A percentile compares a stretch with the other conserved stretches of the same genome.
Conservation (phyloP, 306 rosid genomes). For the Cotoneaster glaucophyllus region DNA sequence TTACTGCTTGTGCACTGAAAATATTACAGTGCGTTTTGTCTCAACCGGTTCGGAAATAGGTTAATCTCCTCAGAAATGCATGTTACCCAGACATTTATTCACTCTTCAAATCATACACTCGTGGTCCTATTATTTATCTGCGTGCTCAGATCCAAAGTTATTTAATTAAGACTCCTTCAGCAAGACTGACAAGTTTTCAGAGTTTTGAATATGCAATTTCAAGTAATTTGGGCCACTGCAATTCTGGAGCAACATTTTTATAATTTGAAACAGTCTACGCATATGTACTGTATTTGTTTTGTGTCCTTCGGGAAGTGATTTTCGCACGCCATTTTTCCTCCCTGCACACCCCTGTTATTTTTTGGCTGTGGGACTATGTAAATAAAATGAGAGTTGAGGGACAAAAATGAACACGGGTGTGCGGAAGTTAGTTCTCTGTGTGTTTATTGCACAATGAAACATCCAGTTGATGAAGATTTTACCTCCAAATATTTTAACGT, state of each 20-base stretch:
- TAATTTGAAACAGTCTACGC: no score
- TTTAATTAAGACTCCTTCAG: conserved; percentile 7
- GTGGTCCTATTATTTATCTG: conserved; percentile 8
- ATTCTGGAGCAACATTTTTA: no score
- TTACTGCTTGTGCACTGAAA: conserved; percentile 9
- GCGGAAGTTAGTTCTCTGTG: not conserved
- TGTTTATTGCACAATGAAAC: not conserved
- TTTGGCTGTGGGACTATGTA: no score
- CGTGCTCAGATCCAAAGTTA: not conserved
- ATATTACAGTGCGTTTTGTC: conserved; percentile 16
- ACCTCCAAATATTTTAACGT: not conserved
- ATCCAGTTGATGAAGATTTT: not conserved
- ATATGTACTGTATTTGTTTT: not conserved
- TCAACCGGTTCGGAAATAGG: conserved; percentile 9
- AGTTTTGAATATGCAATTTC: conserved; percentile 10
- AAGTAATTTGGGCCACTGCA: conserved; percentile 1
- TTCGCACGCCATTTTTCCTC: no score
- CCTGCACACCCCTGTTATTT: no score
- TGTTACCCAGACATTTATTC: conserved; percentile 9
- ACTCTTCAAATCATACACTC: conserved; percentile 1
- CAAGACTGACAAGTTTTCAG: conserved; percentile 9
- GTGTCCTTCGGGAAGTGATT: not conserved
- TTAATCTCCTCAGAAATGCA: not conserved
- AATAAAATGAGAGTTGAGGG: no score
- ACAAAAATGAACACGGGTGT: no score